Base-by-base conservation (phyloP, 306 rosid genomes). In the Psophocarpus tetragonolobus region DNA sequence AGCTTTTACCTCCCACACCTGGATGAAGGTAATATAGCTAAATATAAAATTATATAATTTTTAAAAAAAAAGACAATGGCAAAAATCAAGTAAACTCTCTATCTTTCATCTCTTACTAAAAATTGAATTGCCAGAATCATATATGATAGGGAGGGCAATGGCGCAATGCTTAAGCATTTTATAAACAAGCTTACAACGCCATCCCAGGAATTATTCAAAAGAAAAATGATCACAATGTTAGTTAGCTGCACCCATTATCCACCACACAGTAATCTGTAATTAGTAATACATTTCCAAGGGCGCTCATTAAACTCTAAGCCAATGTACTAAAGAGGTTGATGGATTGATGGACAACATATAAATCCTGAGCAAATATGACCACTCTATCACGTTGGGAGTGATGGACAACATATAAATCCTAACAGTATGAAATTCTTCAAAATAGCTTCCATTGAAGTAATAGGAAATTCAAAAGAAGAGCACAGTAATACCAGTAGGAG, bases 1-100 rank as follows among this genome's bases (percentile, higher is more conserved):
- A 48, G 97, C 97, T 85, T 90, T 95, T 73, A 95, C 97, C 85
- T 89, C 97, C 97, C 99, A 92, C 76, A 95, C 97, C 98, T 95
- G 75, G 14, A 81, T 62, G 78, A 70, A 48, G 30, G 62, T 32
- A 47, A 35, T 5, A 64, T 26, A 38, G 54, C 74, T 21, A 44
- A 63, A 41, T 0, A 44, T 63, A 42, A 26, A 11, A 33, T 38
- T 12, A 3, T 32, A 39, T 8, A 20, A 74, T 23, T 17, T n/a
- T n/a, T n/a, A n/a, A n/a, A n/a, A n/a, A 47, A 60, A 21, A 30
- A 66, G 68, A 51, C 50, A 41, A 42, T 56, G 0, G 29, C 32
- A n/a, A 57, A 73, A 54, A 5, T 41, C 45, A 70, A 24, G 65
- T 24, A 20, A 45, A 51, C 54, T 64, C 63, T 42, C 33, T 45